Conservation (phyloP, 441 rosid species). For the Geranium incanum region DNA sequence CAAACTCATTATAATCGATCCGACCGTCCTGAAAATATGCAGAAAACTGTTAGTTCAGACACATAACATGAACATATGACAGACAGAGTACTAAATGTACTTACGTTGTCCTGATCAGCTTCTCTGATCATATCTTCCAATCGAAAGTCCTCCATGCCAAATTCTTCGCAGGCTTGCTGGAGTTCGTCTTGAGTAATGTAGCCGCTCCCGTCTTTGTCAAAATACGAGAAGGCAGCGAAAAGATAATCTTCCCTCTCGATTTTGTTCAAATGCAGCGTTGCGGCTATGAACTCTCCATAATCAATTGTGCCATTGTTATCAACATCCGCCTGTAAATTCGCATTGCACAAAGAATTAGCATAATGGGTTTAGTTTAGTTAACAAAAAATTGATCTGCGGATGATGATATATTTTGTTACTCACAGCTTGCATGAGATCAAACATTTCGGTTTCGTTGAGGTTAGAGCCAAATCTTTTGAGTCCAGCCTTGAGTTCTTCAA, state of each 20-base stretch:
- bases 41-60: neutral
- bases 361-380: neutral
- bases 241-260: slow-evolving; percentile 77
- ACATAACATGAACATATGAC: neutral
- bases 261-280: slow-evolving; percentile 88
- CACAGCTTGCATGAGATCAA: slow-evolving; percentile 76
- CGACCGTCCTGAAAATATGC: slow-evolving; percentile 63
- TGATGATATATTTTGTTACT: slow-evolving; percentile 21
- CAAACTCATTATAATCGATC: slow-evolving; percentile 86
- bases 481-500: slow-evolving; percentile 77
- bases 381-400: neutral
- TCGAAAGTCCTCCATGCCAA: slow-evolving; percentile 56
- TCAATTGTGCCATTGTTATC: slow-evolving; percentile 95
- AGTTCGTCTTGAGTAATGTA: slow-evolving; percentile 85
- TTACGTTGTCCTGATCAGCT: slow-evolving; percentile 85
- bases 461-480: slow-evolving; percentile 71
- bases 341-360: slow-evolving; percentile 6
- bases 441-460: slow-evolving; percentile 69
- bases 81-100: neutral
- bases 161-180: slow-evolving; percentile 68
- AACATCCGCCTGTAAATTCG: slow-evolving; percentile 58
- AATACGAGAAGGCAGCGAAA: slow-evolving; percentile 78
- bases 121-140: slow-evolving; percentile 63
- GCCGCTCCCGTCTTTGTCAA: slow-evolving; percentile 91
- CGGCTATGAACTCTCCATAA: slow-evolving; percentile 88